Evolutionary conservation across 768 basidiomycete species (phyloP), one percentile per base, ranked within the genome.

Genomic region (Mycena capillaripes): DNA sequence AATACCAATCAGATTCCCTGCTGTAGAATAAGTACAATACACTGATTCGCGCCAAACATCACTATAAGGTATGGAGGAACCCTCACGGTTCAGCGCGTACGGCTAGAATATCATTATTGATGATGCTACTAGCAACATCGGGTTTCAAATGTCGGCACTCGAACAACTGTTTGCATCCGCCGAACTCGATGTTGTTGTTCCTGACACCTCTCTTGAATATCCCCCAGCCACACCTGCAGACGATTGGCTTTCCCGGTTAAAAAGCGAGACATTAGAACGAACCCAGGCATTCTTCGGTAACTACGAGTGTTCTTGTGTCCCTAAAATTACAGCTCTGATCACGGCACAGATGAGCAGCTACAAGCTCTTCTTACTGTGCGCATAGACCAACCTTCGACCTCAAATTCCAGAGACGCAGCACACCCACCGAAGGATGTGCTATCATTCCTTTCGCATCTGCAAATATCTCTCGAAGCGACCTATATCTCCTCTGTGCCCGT

Each of bases 401-500:
- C 81, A n/a, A 64, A 72, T 12, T 79, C 83, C 16, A 79, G 77
- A 48, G 82, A 85, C 59, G 82, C 85, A 5, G 75, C 77, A 5
- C 77, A 83, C 44, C 86, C 87, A 6, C 86, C 87, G n/a, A 80
- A 82, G 52, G 71, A 79, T 27, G 82, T 95, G 32, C 83, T 93
- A 9, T 81, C 88, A 8, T 90, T 94, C 76, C 84, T 95, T 48
- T 81, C 89, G 3, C 92, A 92, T 79, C 81, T 93, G 9, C 93
- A 97, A 81, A 85, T 96, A 19, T 90, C 95, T 9, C 86, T 96
- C 55, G 95, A 96, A 66, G 94, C 95, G 2, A 91, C 90, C 3
- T 97, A 96, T 77, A 93, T 94, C 57, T 89, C 93, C 2, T 84
- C 88, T 42, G 79, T 84, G 16, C 86, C 84, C 23, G 78, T 73